A percentile compares a stretch with the other conserved stretches of the same genome.
Conservation (phyloP, 2,329 filamentous ascomycete genomes). For the Pseudogymnoascus sp. region DNA sequence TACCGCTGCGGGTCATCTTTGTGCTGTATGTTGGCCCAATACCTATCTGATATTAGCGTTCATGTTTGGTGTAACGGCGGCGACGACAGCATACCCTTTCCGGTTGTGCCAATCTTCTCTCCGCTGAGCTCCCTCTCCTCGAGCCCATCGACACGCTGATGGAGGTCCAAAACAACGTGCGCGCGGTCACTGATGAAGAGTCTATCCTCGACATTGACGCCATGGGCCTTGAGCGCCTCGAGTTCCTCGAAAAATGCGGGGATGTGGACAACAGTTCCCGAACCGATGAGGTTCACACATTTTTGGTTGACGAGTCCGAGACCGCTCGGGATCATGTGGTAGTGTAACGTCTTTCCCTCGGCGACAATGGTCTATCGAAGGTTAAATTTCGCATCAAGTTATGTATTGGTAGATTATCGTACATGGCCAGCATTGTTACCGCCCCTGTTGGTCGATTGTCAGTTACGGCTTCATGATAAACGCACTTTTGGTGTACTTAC, state of each 20-base stretch:
- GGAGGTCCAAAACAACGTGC: conserved; percentile 57
- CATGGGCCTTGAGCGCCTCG: conserved; percentile 49
- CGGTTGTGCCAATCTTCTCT: conserved; percentile 37
- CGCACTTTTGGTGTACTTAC: background rate
- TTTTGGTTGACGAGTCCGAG: conserved; percentile 64
- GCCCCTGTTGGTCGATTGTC: conserved; percentile 38
- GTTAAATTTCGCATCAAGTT: conserved; percentile 31
- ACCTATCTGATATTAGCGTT: conserved; percentile 31
- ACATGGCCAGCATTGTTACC: conserved; percentile 47
- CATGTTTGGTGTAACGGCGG: conserved; percentile 36
- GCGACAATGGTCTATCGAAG: conserved; percentile 36
- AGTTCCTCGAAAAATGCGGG: conserved; percentile 59
- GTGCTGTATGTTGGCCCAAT: conserved; percentile 50
- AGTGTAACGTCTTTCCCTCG: conserved; percentile 36
- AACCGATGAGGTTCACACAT: conserved; percentile 67
- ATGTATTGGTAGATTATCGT: conserved; percentile 1
- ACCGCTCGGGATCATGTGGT: conserved; percentile 54
- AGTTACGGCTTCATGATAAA: conserved; percentile 29
- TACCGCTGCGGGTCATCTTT: conserved; percentile 55
- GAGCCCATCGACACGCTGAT: conserved; percentile 59
- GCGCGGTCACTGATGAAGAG: conserved; percentile 57
- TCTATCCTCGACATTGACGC: conserved; percentile 47
- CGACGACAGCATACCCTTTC: conserved; percentile 29
- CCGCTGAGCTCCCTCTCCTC: conserved; percentile 47
- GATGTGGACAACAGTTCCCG: conserved; percentile 58